Evolutionary conservation across 2,329 filamentous ascomycete species (phyloP).

Genomic region (Calonectria montana): DNA sequence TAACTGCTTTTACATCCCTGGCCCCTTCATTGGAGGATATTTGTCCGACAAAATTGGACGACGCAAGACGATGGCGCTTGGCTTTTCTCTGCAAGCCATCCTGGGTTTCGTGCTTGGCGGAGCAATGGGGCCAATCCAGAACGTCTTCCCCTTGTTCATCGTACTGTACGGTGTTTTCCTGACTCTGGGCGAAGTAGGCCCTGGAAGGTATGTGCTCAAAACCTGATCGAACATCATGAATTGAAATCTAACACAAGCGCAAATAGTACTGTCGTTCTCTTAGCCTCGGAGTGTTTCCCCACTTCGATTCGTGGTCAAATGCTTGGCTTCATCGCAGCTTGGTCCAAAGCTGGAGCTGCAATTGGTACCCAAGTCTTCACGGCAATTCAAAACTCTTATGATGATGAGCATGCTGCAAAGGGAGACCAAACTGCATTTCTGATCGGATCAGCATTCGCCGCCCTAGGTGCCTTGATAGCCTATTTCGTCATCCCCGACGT

Average conservation of each 20-base stretch:
- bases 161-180: slow-evolving; percentile 63
- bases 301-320: slow-evolving; percentile 62
- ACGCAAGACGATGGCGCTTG: slow-evolving; percentile 62
- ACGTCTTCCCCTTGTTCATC: slow-evolving; percentile 61
- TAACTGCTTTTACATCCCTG: slow-evolving; percentile 63
- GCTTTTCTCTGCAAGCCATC: slow-evolving; percentile 56
- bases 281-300: slow-evolving; percentile 60
- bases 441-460: slow-evolving; percentile 61
- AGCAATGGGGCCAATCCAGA: slow-evolving; percentile 56
- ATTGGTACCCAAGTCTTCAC: slow-evolving; percentile 64
- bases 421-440: slow-evolving; percentile 63
- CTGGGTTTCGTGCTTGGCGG: slow-evolving; percentile 63
- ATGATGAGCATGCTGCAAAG: slow-evolving; percentile 49
- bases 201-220: slow-evolving; percentile 51
- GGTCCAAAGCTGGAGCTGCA: slow-evolving; percentile 61
- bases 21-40: slow-evolving; percentile 58
- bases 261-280: slow-evolving; percentile 50
- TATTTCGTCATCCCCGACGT: slow-evolving; percentile 42
- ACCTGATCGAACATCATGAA: background rate
- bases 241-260: background rate
- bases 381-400: slow-evolving; percentile 59
- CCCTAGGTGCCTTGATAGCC: slow-evolving; percentile 51
- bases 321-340: slow-evolving; percentile 59
- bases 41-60: slow-evolving; percentile 62
- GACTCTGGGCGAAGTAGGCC: slow-evolving; percentile 61